Evolutionary conservation across 176 grass and related monocot genomes (phyloP).

Genomic region (Juncus inflexus): DNA sequence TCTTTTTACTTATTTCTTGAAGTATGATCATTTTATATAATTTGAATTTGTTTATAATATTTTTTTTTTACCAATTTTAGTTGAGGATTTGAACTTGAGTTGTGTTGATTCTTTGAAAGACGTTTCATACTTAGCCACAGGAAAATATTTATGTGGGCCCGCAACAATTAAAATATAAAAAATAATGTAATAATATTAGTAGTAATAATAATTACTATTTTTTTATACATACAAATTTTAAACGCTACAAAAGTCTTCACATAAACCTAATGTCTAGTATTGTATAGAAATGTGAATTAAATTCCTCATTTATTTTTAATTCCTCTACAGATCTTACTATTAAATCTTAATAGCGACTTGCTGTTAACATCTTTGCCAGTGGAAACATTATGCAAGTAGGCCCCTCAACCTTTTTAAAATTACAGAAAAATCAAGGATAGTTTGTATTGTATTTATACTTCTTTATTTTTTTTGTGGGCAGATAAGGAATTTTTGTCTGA

Average conservation of each 20-base stretch:
- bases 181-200: no score
- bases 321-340: constrained; percentile 68
- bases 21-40: not conserved
- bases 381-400: constrained; percentile 89
- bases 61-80: constrained; percentile 33
- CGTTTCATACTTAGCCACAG: constrained; percentile 54
- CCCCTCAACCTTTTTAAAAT: not conserved
- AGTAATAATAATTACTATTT: no score
- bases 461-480: constrained; percentile 7
- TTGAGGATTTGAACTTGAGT: constrained; percentile 84
- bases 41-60: not conserved
- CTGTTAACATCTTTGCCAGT: constrained; percentile 95
- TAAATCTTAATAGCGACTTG: constrained; percentile 72
- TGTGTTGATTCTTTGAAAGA: constrained; percentile 52
- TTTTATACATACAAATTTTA: no score
- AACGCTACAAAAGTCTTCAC: no score
- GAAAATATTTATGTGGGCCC: constrained; percentile 80
- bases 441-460: constrained; percentile 17
- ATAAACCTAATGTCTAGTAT: no score
- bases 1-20: not conserved
- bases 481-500: constrained; percentile 66
- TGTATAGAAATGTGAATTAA: no score
- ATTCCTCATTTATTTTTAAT: not conserved
- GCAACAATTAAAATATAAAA: constrained; percentile 53
- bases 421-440: constrained; percentile 5